These are phyloP conservation scores for Neurospora sp. DNA, from an alignment of 495 filamentous ascomycete species.

Conservation along the genomic window DNA sequence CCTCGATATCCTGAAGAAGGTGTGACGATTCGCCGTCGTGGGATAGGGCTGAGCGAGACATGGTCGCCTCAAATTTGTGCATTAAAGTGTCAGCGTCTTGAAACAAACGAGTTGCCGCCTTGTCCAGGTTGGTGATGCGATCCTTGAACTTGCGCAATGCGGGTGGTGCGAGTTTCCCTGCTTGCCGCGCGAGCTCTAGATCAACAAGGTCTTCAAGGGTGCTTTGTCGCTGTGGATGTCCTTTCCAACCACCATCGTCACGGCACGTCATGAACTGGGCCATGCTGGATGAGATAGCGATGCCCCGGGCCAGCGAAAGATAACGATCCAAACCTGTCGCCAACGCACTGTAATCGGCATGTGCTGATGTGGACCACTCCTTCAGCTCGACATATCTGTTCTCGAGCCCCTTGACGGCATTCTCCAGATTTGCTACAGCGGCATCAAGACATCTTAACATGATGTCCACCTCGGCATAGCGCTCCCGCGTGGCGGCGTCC, in stretches of 20 bases:
- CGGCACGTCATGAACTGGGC: constrained; percentile 43
- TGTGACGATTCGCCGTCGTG: constrained; percentile 33
- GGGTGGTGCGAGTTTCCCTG: constrained; percentile 41
- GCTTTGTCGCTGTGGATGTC: constrained; percentile 23
- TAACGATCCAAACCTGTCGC: constrained; percentile 59
- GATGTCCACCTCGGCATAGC: constrained; percentile 56
- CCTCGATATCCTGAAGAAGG: constrained; percentile 75
- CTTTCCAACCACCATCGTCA: constrained; percentile 31
- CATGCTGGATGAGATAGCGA: constrained; percentile 45
- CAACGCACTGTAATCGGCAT: constrained; percentile 58
- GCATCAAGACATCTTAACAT: constrained; percentile 65
- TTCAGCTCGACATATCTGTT: constrained; percentile 63
- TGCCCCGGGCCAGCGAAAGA: constrained; percentile 48
- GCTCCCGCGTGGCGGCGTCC: constrained; percentile 35
- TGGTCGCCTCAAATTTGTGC: constrained; percentile 37
- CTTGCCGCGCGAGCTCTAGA: constrained; percentile 51
- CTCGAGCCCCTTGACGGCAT: constrained; percentile 63
- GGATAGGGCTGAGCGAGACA: constrained; percentile 31
- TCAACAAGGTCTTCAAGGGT: constrained; percentile 69
- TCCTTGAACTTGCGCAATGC: constrained; percentile 35
- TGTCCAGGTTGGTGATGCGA: constrained; percentile 38
- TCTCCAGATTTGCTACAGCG: constrained; percentile 69
- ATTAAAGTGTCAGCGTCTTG: constrained; percentile 35
- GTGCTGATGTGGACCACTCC: constrained; percentile 58
- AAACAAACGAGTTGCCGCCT: constrained; percentile 33